Conservation (phyloP, 177 flowering plant genomes). For the Vitis hybrid region DNA sequence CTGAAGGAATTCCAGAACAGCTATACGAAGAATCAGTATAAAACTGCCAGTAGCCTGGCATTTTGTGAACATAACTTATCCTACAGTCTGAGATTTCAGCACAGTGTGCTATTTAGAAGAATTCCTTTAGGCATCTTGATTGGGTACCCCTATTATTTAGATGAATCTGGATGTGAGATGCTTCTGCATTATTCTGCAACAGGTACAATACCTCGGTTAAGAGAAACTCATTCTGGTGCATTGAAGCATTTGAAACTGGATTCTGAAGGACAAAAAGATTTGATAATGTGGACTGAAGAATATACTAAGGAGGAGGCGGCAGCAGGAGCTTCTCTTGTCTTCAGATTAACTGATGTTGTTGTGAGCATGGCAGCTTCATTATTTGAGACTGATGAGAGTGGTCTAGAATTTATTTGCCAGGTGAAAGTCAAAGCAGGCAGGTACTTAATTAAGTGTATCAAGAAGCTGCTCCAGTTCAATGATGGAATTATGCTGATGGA, state of each 20-base stretch:
- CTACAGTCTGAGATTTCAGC: conserved; percentile 12
- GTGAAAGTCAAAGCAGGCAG: conserved; percentile 36
- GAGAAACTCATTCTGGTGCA: conserved; percentile 17
- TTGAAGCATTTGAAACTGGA: conserved; percentile 20
- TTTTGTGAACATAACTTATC: conserved; percentile 11
- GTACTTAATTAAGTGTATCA: conserved; percentile 56
- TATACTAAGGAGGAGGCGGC: conserved; percentile 31
- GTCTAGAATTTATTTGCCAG: conserved; percentile 33
- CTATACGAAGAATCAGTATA: conserved; percentile 12
- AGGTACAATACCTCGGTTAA: conserved; percentile 32
- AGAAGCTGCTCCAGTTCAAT: conserved; percentile 36
- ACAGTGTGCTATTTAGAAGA: conserved; percentile 35
- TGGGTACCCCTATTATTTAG: conserved; percentile 30
- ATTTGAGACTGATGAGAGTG: conserved; percentile 45
- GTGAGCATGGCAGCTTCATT: conserved; percentile 51
- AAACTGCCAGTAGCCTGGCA: conserved; percentile 11
- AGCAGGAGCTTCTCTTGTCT: conserved; percentile 52
- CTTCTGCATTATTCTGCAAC: conserved; percentile 73
- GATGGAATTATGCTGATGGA: conserved; percentile 34
- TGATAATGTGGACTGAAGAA: conserved; percentile 9
- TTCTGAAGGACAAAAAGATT: conserved; percentile 3
- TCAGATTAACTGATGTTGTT: conserved; percentile 47
- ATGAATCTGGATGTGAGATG: conserved; percentile 44
- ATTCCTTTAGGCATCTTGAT: conserved; percentile 63
- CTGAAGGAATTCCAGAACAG: conserved; percentile 46